Conservation (phyloP, 2,329 filamentous ascomycete genomes). For the Nannizzia gypsea region DNA sequence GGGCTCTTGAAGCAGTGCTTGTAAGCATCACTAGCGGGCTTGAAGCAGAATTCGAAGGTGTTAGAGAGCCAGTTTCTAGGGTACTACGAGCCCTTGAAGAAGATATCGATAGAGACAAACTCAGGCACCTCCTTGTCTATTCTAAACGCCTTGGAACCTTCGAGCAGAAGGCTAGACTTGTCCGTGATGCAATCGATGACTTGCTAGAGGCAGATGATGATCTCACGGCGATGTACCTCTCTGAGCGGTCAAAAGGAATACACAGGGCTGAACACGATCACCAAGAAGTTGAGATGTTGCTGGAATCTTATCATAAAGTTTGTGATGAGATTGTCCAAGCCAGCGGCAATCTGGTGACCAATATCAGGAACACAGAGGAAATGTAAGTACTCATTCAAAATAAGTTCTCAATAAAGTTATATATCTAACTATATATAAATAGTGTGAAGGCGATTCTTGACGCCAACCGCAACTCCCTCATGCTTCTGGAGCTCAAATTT, state of each 20-base stretch:
- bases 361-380: constrained; percentile 95
- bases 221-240: constrained; percentile 85
- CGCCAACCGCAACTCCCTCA: constrained; percentile 93
- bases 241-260: constrained; percentile 68
- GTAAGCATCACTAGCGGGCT: constrained; percentile 86
- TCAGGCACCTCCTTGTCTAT: constrained; percentile 79
- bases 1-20: constrained; percentile 85
- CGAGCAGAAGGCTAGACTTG: constrained; percentile 89
- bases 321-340: constrained; percentile 97
- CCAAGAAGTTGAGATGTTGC: constrained; percentile 89
- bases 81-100: constrained; percentile 86
- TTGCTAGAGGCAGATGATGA: constrained; percentile 94
- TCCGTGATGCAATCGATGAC: constrained; percentile 90
- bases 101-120: constrained; percentile 89
- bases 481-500: constrained; percentile 94
- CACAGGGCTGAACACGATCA: constrained; percentile 71
- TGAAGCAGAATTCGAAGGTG: constrained; percentile 87
- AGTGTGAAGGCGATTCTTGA: constrained; percentile 95
- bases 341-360: constrained; percentile 80
- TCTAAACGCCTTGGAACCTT: constrained; percentile 95
- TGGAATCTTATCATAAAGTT: constrained; percentile 96
- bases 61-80: constrained; percentile 80
- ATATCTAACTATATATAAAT: constrained; percentile 14
- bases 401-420: neutral
- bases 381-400: constrained; percentile 53